phyloP scores from a whole-genome alignment of 352 stramenopile species.

The Phytophthora cactorum region DNA sequence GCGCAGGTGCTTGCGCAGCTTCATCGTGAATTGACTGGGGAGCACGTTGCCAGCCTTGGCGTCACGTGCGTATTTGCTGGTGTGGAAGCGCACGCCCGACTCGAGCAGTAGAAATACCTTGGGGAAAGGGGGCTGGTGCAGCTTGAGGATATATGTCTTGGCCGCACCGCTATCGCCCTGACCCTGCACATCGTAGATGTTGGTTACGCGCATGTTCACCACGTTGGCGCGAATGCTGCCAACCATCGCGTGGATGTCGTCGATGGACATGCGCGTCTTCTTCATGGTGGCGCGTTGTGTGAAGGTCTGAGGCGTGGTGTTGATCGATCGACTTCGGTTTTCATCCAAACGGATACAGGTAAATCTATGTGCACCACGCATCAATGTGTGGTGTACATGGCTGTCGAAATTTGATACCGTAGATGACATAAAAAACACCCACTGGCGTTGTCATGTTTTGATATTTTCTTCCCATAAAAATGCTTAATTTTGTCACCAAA shows the following conservation, averaged over 20 bases:
- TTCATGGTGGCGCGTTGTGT: conserved; percentile 56
- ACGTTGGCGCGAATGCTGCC: conserved; percentile 87
- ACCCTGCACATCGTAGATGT: conserved; percentile 95
- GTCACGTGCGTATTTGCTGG: conserved; percentile 90
- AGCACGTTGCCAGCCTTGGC: conserved; percentile 66
- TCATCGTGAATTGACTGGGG: conserved; percentile 97
- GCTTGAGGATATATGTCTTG: conserved; percentile 95
- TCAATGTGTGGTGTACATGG: no score
- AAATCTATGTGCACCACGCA: no score
- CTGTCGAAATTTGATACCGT: no score
- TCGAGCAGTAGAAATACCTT: conserved; percentile 97
- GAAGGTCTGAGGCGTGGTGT: no score
- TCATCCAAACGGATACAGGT: no score
- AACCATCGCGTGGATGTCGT: conserved; percentile 89
- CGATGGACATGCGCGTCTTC: conserved; percentile 89
- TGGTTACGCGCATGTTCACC: conserved; percentile 93
- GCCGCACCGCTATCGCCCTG: conserved; percentile 85
- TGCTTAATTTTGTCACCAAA: no score
- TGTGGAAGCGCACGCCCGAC: conserved; percentile 97
- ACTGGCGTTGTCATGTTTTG: no score
- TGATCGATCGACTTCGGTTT: no score
- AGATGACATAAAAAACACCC: no score
- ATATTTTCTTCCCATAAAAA: no score
- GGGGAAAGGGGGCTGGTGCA: conserved; percentile 89
- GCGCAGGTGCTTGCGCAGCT: conserved; percentile 97